Evolutionary conservation across 2,329 filamentous ascomycete species (phyloP).

Genomic region (Colletotrichum coccodes): DNA sequence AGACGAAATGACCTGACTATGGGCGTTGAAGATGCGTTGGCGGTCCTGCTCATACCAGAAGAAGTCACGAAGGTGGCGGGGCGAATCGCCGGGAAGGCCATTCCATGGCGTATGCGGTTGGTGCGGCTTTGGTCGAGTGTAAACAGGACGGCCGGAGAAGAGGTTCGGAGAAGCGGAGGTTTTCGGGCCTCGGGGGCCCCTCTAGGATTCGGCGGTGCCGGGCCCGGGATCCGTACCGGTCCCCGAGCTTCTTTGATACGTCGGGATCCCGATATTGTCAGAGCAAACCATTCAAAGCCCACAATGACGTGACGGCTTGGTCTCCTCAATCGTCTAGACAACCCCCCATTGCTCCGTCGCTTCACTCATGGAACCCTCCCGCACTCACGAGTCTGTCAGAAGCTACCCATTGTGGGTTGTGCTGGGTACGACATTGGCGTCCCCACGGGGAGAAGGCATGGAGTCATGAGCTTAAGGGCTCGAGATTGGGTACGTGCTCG

Average conservation of each 20-base stretch:
- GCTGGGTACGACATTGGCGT: background rate
- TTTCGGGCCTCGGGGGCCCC: background rate
- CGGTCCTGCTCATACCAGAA: background rate
- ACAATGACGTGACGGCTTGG: background rate
- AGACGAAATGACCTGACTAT: background rate
- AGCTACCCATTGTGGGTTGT: background rate
- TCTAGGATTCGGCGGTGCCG: background rate
- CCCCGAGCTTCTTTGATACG: too few species aligned
- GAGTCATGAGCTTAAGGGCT: constrained; percentile 19
- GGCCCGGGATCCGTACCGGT: background rate
- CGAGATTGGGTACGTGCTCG: background rate
- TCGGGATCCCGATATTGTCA: background rate
- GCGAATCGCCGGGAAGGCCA: background rate
- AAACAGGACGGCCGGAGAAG: too few species aligned
- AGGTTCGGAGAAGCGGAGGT: background rate
- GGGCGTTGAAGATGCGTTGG: background rate
- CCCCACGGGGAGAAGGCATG: constrained; percentile 14
- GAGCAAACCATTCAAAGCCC: background rate
- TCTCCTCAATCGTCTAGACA: background rate
- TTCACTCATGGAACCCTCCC: background rate
- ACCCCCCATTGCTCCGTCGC: background rate
- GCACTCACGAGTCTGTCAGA: background rate
- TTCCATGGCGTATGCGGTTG: background rate
- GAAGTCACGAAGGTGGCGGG: background rate
- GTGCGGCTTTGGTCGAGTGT: background rate